Evolutionary conservation across 345 rosid genomes (phyloP).

Genomic region (Euclidium syriacum): DNA sequence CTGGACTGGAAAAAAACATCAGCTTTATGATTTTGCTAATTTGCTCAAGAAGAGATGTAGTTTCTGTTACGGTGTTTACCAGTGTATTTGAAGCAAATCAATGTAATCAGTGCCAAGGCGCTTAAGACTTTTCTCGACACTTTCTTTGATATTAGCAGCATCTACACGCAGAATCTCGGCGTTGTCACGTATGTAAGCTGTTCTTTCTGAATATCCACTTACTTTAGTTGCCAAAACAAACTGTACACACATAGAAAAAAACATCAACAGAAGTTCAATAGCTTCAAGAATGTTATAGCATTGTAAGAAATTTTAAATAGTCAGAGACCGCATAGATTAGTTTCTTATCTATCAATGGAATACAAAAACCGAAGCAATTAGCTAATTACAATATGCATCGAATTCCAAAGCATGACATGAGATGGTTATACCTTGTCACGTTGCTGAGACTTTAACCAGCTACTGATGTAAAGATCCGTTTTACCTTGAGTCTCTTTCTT

Average conservation of each 20-base stretch:
- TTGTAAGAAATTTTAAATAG: neutral
- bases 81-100: conserved; percentile 90
- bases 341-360: neutral
- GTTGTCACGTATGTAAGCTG: conserved; percentile 54
- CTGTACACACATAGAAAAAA: conserved; percentile 32
- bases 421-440: conserved; percentile 68
- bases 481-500: conserved; percentile 82
- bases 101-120: conserved; percentile 89
- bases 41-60: neutral
- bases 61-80: conserved; percentile 60
- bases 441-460: conserved; percentile 77
- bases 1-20: conserved; percentile 41
- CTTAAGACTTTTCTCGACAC: conserved; percentile 92
- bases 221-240: conserved; percentile 92
- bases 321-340: neutral
- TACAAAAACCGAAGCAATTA: neutral
- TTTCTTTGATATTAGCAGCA: conserved; percentile 83
- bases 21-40: conserved; percentile 17
- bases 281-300: neutral
- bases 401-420: neutral
- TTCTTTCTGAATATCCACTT: conserved; percentile 67
- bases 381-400: neutral
- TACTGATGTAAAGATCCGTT: conserved; percentile 75
- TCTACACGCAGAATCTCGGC: conserved; percentile 64
- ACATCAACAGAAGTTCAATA: neutral